These are phyloP conservation scores for Bacterosira constricta DNA, from an alignment of 108 stramenopile species.

Conservation along the genomic window DNA sequence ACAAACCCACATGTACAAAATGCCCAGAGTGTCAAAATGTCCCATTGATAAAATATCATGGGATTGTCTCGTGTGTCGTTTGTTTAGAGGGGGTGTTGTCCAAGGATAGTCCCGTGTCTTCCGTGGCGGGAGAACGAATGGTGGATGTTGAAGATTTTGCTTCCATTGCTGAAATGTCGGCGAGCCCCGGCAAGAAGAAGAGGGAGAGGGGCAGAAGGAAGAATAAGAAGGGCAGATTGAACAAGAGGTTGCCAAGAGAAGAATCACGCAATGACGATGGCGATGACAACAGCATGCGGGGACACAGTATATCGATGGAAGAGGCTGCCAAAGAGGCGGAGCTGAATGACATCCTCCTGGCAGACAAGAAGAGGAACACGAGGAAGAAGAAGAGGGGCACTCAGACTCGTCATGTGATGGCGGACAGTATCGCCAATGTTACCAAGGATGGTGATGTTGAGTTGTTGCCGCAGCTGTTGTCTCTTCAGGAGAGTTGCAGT, in stretches of 20 bases:
- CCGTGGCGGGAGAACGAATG: background rate
- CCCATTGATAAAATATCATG: conserved; percentile 8
- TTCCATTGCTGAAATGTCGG: too few species aligned
- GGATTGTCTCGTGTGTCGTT: conserved; percentile 4
- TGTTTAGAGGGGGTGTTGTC: background rate
- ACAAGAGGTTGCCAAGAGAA: too few species aligned
- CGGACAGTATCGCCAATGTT: background rate
- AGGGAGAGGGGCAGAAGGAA: background rate
- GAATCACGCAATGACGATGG: conserved; percentile 1
- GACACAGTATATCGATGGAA: too few species aligned
- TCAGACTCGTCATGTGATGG: too few species aligned
- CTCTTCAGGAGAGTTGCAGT: too few species aligned
- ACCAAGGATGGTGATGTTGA: conserved; percentile 2
- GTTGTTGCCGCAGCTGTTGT: background rate
- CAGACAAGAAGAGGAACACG: too few species aligned
- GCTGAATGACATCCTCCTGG: too few species aligned
- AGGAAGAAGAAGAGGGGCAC: too few species aligned
- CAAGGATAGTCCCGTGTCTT: background rate
- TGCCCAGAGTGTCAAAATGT: conserved; percentile 2
- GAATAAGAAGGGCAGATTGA: background rate
- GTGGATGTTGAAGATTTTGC: too few species aligned
- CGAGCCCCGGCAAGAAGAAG: too few species aligned
- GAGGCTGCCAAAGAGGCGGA: too few species aligned
- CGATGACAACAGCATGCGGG: background rate
- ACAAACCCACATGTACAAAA: background rate